Evolutionary conservation across 2,329 filamentous ascomycete genomes (phyloP), one percentile per base, ranked within the genome.

Genomic region (Gyromitra esculenta): DNA sequence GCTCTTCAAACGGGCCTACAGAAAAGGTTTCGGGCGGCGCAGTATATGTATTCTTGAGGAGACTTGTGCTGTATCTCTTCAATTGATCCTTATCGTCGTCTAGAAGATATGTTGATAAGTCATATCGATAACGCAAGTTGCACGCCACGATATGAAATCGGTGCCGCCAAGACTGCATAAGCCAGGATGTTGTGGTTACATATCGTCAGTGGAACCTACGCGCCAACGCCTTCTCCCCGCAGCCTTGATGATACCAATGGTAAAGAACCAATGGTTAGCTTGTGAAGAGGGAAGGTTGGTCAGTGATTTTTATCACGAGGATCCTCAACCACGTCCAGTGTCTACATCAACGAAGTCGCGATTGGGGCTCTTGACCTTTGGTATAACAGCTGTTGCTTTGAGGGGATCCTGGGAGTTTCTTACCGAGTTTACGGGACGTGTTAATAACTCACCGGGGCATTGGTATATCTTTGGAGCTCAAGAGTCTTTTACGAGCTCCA

Each of bases 81-180:
- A 62, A 56, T 74, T 48, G 37, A 37, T 11, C 48, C 21, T 62
- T 74, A 50, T 64, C 21, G 25, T 48, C 9, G 39, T 41, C 25
- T 37, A 9, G 37, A 59, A 39, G 41, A 13, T 39, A 50, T 65
- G 50, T 59, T 64, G 65, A 54, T 45, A 56, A 63, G 37, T 74
- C 37, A 21, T 69, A 56, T 70, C 25, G 57, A 60, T 65, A 65
- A 15, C 66, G 41, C n/a, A 45, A 43, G 60, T 31, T 59, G 45
- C 50, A n/a, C 63, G 66, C 66, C 66, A 65, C 66, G 60, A 69
- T 75, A 48, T 63, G 64, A 57, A 54, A 65, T 71, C 66, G 59
- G 52, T 59, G 11, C 37, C 21, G 72, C 72, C 72, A 75, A 75
- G 72, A 75, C 66, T 21, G 56, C 56, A 25, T 48, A 41, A 52